A percentile compares a stretch with the other conserved stretches of the same genome.
phyloP scores from a whole-genome alignment of 2,329 filamentous ascomycete genomes.

The Ophiostoma quercus region DNA sequence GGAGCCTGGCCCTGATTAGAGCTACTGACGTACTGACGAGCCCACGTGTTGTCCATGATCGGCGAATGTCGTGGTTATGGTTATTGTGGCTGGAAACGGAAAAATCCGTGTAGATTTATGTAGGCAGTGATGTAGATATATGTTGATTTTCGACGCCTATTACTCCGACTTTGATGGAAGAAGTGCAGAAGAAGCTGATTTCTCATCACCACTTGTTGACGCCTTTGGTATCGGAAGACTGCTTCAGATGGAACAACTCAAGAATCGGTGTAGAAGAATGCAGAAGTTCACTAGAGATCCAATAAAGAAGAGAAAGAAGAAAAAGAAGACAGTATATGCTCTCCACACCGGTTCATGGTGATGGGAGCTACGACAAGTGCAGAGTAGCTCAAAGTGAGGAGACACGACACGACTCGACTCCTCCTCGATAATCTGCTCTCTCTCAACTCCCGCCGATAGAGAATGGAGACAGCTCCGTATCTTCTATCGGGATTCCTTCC shows the following conservation, averaged over 20 bases:
- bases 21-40: background rate
- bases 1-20: background rate
- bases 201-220: no score
- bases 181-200: background rate
- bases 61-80: background rate
- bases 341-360: background rate
- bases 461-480: background rate
- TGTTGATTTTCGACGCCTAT: background rate
- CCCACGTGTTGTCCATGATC: background rate
- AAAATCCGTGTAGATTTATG: background rate
- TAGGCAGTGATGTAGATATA: no score
- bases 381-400: background rate
- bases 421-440: background rate
- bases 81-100: background rate
- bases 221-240: background rate
- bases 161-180: background rate
- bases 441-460: background rate
- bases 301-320: background rate
- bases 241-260: background rate
- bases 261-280: background rate
- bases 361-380: background rate
- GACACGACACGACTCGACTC: background rate
- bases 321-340: background rate
- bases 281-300: background rate
- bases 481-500: slow-evolving; percentile 1